These are phyloP conservation scores for Arthroderma sp. DNA, from an alignment of 2,329 filamentous ascomycete species.

Conservation along the genomic window DNA sequence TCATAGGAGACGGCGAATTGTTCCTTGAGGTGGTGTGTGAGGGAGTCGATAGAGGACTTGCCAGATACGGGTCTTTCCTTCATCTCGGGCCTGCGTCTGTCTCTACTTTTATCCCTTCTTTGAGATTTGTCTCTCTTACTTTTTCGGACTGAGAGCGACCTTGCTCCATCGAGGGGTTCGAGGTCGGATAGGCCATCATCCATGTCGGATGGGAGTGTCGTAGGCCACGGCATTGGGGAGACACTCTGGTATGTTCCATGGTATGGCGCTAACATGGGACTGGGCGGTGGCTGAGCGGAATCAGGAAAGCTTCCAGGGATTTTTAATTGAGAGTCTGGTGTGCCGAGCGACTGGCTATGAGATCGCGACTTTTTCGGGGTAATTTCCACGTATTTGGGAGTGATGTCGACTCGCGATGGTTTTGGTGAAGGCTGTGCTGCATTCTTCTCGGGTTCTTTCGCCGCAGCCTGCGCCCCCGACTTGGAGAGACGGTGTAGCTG, in stretches of 20 bases:
- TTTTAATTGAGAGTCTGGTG: conserved; percentile 25
- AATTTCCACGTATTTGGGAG: conserved; percentile 16
- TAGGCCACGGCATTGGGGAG: conserved; percentile 82
- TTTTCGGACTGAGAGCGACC: conserved; percentile 9
- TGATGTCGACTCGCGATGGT: background rate
- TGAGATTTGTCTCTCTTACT: conserved; percentile 16
- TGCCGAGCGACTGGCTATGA: conserved; percentile 6
- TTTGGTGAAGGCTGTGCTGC: background rate
- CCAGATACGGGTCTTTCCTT: conserved; percentile 14
- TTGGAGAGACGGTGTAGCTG: conserved; percentile 28
- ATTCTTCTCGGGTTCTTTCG: background rate
- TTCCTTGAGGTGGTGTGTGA: background rate
- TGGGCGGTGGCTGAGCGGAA: conserved; percentile 49
- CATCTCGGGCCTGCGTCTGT: conserved; percentile 4
- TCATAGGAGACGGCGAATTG: conserved; percentile 52
- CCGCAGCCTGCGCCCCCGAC: conserved; percentile 1
- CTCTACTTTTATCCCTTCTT: conserved; percentile 11
- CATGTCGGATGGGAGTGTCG: conserved; percentile 45
- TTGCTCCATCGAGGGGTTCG: conserved; percentile 28
- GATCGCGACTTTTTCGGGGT: conserved; percentile 7
- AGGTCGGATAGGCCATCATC: conserved; percentile 43
- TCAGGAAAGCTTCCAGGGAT: conserved; percentile 17
- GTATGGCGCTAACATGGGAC: conserved; percentile 82
- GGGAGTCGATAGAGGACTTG: background rate
- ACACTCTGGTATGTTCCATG: conserved; percentile 87